Base-by-base conservation (phyloP, 2,329 filamentous ascomycete genomes). In the Epichloe uncinata region DNA sequence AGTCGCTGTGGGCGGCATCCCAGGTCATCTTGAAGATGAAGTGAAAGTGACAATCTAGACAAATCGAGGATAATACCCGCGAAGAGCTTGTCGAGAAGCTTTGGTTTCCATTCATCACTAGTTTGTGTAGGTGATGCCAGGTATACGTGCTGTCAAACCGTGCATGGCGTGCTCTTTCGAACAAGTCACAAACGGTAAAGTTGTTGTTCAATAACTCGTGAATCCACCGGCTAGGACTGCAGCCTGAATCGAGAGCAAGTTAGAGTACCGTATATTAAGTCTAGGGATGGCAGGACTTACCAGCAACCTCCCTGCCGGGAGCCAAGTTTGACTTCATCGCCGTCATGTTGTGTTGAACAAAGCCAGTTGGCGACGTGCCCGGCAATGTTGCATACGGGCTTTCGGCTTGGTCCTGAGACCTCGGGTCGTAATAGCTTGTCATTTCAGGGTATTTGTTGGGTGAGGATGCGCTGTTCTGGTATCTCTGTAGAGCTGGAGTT, bases 161-260 rank as follows among this genome's bases (percentile, higher is more conserved):
- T 22, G 59, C 57, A 41, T 57, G 54, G 49, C 60, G 54, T 18
- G 64, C 60, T 60, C 63, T 57, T n/a, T 63, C 56, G 48, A 68
- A 65, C 48, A 69, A 56, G 51, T 69, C 60, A 55, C 65, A 66
- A 20, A 57, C 56, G 33, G 62, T 61, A 47, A 69, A 64, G 45
- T 63, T 58, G 43, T 69, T 70, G 50, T 68, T 60, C 34, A 64
- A 54, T 8, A 71, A 55, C 48, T 71, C 68, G 54, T 68, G 62
- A 37, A 70, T 60, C 68, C 68, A 71, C 56, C 68, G 64, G 42
- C 65, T 65, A 5, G 68, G 67, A 46, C 69, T 64, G 42, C 63
- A 66, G 47, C 66, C 66, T 68, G 20, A 20, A 36, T 16, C 36
- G 12, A 11, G 5, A 9, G 13, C 22, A 30, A 42, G 41, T 50